Evolutionary conservation across 179 eudicot genomes (phyloP).

Genomic region (Corrigiola litoralis): DNA sequence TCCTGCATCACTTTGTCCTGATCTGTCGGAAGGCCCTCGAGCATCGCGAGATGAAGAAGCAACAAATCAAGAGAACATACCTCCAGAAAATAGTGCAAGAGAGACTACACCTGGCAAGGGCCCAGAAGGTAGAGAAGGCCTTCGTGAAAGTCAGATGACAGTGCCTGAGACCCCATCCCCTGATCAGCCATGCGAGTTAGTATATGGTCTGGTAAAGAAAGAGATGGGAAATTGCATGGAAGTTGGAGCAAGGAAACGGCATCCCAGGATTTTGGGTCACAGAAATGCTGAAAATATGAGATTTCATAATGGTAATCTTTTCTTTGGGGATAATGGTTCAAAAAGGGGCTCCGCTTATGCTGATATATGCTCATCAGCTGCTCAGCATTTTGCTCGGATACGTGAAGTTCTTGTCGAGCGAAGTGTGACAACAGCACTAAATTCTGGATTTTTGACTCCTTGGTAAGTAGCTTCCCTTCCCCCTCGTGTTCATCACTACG

Average conservation of each 20-base stretch:
- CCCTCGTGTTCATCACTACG: background rate
- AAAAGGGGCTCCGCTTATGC: slow-evolving; percentile 74
- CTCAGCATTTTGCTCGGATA: slow-evolving; percentile 87
- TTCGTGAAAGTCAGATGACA: slow-evolving; percentile 67
- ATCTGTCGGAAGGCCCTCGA: slow-evolving; percentile 53
- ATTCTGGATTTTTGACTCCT: slow-evolving; percentile 89
- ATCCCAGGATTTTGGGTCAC: slow-evolving; percentile 51
- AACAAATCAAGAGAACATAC: slow-evolving; percentile 80
- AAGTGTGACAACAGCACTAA: slow-evolving; percentile 80
- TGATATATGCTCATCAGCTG: slow-evolving; percentile 82
- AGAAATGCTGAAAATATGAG: slow-evolving; percentile 36
- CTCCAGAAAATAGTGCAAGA: slow-evolving; percentile 58
- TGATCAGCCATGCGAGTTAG: slow-evolving; percentile 73
- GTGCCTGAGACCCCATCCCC: slow-evolving; percentile 99
- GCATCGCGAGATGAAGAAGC: slow-evolving; percentile 29
- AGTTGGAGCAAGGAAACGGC: slow-evolving; percentile 76
- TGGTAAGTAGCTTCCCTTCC: slow-evolving; percentile 44
- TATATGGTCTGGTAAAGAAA: slow-evolving; percentile 61
- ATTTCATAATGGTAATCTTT: slow-evolving; percentile 48
- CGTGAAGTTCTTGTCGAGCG: slow-evolving; percentile 91
- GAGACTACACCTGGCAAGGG: slow-evolving; percentile 86
- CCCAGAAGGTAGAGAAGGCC: slow-evolving; percentile 57
- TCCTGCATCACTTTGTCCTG: slow-evolving; percentile 51
- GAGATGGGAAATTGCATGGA: slow-evolving; percentile 68
- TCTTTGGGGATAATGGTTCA: slow-evolving; percentile 41